Evolutionary conservation across 768 basidiomycete species (phyloP).

Genomic region (Sarcomyxa edulis): DNA sequence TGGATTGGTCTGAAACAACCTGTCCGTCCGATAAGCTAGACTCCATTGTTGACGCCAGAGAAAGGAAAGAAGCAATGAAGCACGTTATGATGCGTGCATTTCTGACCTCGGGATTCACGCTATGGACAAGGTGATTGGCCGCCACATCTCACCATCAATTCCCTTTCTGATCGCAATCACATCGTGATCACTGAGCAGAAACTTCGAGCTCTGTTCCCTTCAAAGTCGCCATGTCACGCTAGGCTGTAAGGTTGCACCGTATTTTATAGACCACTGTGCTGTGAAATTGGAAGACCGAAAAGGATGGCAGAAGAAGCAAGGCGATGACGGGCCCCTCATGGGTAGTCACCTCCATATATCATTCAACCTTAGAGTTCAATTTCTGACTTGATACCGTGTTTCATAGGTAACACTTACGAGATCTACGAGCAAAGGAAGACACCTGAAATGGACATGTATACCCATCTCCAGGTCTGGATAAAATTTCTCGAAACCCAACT

Average conservation of each 20-base stretch:
- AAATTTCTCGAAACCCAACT: constrained; percentile 13
- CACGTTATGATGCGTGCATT: constrained; percentile 26
- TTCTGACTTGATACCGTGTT: neutral
- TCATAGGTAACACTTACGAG: constrained; percentile 24
- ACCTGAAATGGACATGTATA: constrained; percentile 21
- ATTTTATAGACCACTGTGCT: constrained; percentile 13
- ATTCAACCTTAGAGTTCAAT: neutral
- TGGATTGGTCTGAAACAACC: constrained; percentile 19
- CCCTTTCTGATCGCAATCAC: too few relatives aligned
- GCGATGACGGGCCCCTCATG: constrained; percentile 14
- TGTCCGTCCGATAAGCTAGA: constrained; percentile 11
- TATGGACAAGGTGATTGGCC: constrained; percentile 24
- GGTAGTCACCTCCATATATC: constrained; percentile 9
- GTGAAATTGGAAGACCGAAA: constrained; percentile 14
- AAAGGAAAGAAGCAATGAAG: constrained; percentile 10
- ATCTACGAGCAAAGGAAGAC: constrained; percentile 29
- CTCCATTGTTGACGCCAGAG: constrained; percentile 3
- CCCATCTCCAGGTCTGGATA: constrained; percentile 20
- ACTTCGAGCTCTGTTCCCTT: constrained; percentile 23
- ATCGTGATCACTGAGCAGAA: constrained; percentile 13
- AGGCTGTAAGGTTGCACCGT: constrained; percentile 12
- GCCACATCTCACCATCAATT: too few relatives aligned
- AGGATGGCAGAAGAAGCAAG: constrained; percentile 15
- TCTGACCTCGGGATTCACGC: constrained; percentile 17
- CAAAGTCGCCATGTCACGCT: constrained; percentile 15